Evolutionary conservation across 116 monocot species (phyloP).

Genomic region (Trichopus zeylanicus): DNA sequence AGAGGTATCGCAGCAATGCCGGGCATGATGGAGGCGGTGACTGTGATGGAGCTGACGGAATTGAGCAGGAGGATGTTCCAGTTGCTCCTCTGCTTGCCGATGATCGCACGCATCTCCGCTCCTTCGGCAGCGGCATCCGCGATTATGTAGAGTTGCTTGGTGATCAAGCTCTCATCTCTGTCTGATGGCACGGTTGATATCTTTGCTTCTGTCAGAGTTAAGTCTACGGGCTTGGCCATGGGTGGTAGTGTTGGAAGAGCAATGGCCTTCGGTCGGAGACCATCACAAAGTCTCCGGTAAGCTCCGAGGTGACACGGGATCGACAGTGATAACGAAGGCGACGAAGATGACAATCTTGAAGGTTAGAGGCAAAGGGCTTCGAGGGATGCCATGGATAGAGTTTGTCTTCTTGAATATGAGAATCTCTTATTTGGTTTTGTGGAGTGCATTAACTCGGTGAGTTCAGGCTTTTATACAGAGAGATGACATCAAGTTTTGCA

Average conservation of each 20-base stretch:
- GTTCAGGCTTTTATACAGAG: too few relatives aligned
- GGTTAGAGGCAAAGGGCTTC: too few relatives aligned
- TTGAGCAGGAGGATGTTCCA: constrained; percentile 59
- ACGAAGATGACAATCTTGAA: too few relatives aligned
- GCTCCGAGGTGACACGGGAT: too few relatives aligned
- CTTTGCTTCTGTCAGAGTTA: neutral
- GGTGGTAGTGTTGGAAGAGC: constrained; percentile 2
- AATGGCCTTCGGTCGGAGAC: constrained; percentile 8
- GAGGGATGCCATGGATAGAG: too few relatives aligned
- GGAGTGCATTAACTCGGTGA: too few relatives aligned
- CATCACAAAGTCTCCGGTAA: too few relatives aligned
- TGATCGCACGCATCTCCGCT: constrained; percentile 63
- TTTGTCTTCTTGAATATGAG: too few relatives aligned
- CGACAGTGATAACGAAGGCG: too few relatives aligned
- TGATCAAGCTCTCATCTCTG: constrained; percentile 1
- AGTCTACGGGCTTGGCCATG: constrained; percentile 4
- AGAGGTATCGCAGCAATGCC: constrained; percentile 7
- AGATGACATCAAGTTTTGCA: too few relatives aligned
- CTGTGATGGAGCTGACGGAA: constrained; percentile 40
- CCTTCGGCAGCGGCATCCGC: constrained; percentile 48
- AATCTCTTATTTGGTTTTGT: too few relatives aligned
- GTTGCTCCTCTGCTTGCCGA: constrained; percentile 60
- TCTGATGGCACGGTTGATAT: neutral
- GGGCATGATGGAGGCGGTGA: constrained; percentile 14
- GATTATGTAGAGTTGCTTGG: constrained; percentile 27